Evolutionary conservation across 225 moss, liverwort and hornwort genomes (phyloP).

Genomic region (Climacium dendroides): DNA sequence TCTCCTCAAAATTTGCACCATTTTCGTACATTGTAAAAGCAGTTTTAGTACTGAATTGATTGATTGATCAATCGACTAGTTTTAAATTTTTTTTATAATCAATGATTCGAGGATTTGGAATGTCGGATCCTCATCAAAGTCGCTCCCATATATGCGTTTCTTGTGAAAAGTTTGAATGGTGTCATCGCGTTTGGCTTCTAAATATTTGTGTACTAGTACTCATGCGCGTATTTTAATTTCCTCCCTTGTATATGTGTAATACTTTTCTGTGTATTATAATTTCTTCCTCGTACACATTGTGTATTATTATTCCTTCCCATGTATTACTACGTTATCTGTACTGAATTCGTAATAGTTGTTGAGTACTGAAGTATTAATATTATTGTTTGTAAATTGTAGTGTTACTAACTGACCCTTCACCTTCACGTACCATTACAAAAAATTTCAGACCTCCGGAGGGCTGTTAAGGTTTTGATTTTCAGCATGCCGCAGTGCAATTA

Average conservation of each 20-base stretch:
- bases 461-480: no score
- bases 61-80: neutral
- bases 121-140: neutral
- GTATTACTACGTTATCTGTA: neutral
- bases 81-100: neutral
- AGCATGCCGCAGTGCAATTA: no score
- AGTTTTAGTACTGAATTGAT: neutral
- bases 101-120: neutral
- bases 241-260: neutral
- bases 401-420: no score
- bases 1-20: slow-evolving; percentile 13
- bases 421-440: no score
- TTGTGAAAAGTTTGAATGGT: neutral
- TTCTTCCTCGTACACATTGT: neutral
- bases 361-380: neutral
- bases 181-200: neutral
- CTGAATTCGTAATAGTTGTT: neutral
- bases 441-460: no score
- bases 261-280: neutral
- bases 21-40: neutral
- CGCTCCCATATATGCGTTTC: neutral
- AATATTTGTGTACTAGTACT: neutral
- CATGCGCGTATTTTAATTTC: neutral
- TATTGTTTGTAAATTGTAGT: neutral
- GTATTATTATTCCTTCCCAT: neutral